A percentile compares a stretch with the other conserved stretches of the same genome.
Evolutionary conservation across 2,329 filamentous ascomycete species (phyloP).

Genomic region (Corniculantispora saksenae): DNA sequence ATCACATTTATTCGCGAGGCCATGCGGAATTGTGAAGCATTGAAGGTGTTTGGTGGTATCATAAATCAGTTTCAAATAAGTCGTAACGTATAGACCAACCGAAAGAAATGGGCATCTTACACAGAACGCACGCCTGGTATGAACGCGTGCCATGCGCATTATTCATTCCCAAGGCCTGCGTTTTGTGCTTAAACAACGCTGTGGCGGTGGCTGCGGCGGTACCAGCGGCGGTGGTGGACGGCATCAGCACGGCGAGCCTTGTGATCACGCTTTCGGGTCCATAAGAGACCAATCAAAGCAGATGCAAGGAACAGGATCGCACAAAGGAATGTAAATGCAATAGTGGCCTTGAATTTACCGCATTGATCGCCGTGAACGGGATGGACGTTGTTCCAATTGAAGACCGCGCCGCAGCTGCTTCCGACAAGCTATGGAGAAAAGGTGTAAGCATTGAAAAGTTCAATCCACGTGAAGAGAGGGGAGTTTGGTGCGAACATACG

Average conservation of each 20-base stretch:
- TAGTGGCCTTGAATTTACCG: slow-evolving; percentile 67
- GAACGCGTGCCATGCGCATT: neutral
- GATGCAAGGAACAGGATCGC: slow-evolving; percentile 71
- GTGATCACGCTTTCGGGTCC: slow-evolving; percentile 46
- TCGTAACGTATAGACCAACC: neutral
- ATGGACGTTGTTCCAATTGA: slow-evolving; percentile 59
- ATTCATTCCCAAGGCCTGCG: neutral
- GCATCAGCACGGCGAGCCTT: slow-evolving; percentile 35
- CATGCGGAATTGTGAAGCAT: neutral
- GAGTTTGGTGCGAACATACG: slow-evolving; percentile 41
- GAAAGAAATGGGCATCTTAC: neutral
- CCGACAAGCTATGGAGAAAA: slow-evolving; percentile 38
- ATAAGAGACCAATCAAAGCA: slow-evolving; percentile 57
- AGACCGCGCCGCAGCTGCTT: slow-evolving; percentile 56
- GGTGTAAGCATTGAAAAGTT: neutral
- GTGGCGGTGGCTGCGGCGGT: slow-evolving; percentile 45
- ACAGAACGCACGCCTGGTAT: neutral
- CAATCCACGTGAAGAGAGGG: slow-evolving; percentile 11
- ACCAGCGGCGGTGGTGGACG: slow-evolving; percentile 30
- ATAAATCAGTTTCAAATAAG: neutral
- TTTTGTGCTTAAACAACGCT: slow-evolving; percentile 39
- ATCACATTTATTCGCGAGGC: neutral
- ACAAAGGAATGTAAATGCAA: slow-evolving; percentile 72
- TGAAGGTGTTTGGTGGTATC: slow-evolving; percentile 6
- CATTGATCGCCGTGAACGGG: slow-evolving; percentile 53